Evolutionary conservation across 352 stramenopile species (phyloP).

Genomic region (Pythium rishiriense): DNA sequence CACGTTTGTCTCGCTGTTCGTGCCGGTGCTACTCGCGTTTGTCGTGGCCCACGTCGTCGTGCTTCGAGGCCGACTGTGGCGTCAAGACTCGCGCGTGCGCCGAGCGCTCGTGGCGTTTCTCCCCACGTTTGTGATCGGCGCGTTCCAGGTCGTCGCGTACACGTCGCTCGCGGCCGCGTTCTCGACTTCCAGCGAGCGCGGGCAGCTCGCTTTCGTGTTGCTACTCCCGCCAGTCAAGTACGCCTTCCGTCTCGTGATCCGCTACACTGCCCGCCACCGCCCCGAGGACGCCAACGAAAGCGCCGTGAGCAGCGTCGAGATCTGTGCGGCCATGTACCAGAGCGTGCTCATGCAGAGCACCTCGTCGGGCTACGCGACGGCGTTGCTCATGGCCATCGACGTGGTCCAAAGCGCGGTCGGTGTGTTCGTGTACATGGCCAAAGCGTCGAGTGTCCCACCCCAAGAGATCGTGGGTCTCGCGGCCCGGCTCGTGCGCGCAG

Average conservation of each 20-base stretch:
- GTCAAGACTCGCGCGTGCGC: not conserved
- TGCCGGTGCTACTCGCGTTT: not conserved
- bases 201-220: too few relatives aligned
- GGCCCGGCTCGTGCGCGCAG: too few relatives aligned
- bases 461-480: too few relatives aligned
- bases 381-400: not conserved
- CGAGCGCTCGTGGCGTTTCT: not conserved
- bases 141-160: not conserved
- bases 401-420: not conserved
- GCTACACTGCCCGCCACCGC: not conserved
- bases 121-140: not conserved
- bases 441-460: too few relatives aligned
- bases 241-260: not conserved
- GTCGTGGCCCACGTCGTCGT: not conserved
- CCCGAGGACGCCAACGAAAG: not conserved
- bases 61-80: not conserved
- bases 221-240: not conserved
- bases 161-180: not conserved
- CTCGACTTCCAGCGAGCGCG: too few relatives aligned
- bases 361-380: not conserved
- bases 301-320: conserved; percentile 1
- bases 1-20: not conserved
- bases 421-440: not conserved
- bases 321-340: conserved; percentile 2
- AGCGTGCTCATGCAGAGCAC: not conserved